These are phyloP conservation scores for Fusarium multiceps DNA, from an alignment of 2,329 filamentous ascomycete species.

Conservation along the genomic window DNA sequence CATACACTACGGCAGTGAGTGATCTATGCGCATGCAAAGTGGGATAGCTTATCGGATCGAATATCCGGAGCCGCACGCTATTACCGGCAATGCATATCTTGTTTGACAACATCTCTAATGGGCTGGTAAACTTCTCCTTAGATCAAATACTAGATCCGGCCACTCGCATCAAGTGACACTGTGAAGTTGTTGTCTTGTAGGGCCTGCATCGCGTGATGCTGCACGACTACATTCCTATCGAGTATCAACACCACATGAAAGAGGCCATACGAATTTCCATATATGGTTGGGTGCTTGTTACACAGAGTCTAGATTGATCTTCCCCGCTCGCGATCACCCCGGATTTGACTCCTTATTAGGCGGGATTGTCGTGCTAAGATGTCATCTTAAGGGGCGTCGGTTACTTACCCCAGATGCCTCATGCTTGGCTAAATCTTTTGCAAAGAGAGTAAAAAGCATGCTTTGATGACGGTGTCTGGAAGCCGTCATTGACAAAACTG, in stretches of 20 bases:
- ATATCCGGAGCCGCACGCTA: slow-evolving; percentile 7
- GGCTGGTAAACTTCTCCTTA: not conserved
- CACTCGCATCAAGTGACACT: not conserved
- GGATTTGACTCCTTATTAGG: not conserved
- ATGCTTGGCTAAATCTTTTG: slow-evolving; percentile 22
- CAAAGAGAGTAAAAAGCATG: not conserved
- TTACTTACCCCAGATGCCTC: slow-evolving; percentile 26
- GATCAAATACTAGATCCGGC: not conserved
- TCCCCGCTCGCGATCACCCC: slow-evolving; percentile 1
- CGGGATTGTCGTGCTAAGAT: not conserved
- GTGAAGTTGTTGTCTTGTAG: slow-evolving; percentile 2
- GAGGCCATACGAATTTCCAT: not conserved
- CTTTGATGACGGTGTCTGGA: not conserved
- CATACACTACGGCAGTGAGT: not conserved
- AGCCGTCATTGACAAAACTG: not conserved
- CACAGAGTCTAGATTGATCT: slow-evolving; percentile 11
- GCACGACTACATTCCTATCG: not conserved
- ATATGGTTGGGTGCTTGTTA: not conserved
- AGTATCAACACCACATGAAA: not conserved
- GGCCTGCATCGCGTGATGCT: slow-evolving; percentile 17
- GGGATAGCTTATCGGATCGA: slow-evolving; percentile 6
- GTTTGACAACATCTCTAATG: not conserved
- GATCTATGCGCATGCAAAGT: not conserved
- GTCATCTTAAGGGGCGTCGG: slow-evolving; percentile 1
- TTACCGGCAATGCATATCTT: slow-evolving; percentile 10